Conservation (phyloP, 2,329 filamentous ascomycete genomes). For the Cercospora canescens region DNA sequence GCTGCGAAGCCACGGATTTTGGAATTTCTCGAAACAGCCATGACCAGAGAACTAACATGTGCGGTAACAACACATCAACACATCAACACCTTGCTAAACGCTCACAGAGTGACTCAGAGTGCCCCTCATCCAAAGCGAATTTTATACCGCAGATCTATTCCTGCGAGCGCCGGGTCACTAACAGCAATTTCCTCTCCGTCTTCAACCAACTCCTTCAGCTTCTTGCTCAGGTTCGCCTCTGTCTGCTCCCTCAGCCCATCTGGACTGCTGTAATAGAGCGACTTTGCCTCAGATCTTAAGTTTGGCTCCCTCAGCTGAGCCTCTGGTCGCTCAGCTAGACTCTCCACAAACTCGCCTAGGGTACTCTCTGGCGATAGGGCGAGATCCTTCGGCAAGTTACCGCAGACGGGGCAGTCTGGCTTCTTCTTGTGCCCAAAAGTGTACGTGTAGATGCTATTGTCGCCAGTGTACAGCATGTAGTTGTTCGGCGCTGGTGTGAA, state of each 20-base stretch:
- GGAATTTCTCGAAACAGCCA: not conserved
- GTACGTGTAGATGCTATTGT: slow-evolving; percentile 94
- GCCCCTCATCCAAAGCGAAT: slow-evolving; percentile 35
- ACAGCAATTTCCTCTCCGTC: slow-evolving; percentile 89
- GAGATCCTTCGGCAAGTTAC: slow-evolving; percentile 75
- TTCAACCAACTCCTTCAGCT: slow-evolving; percentile 72
- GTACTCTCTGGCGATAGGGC: slow-evolving; percentile 70
- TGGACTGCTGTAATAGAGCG: slow-evolving; percentile 86
- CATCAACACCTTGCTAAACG: not conserved
- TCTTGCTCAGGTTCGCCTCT: slow-evolving; percentile 76
- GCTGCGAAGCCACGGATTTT: not conserved
- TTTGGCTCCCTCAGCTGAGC: slow-evolving; percentile 93
- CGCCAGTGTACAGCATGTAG: slow-evolving; percentile 99
- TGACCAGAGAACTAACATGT: not conserved
- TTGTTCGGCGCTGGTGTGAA: slow-evolving; percentile 53
- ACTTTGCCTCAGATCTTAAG: slow-evolving; percentile 76
- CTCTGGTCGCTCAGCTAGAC: slow-evolving; percentile 78
- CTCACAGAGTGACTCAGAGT: not conserved
- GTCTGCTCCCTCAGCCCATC: slow-evolving; percentile 82
- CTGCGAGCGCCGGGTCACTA: slow-evolving; percentile 81
- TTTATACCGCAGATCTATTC: slow-evolving; percentile 65
- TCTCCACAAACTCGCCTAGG: slow-evolving; percentile 81
- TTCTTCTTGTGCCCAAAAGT: slow-evolving; percentile 96
- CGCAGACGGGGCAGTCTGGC: slow-evolving; percentile 91
- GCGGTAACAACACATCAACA: not conserved